These are phyloP conservation scores for Cucurbita argyrosperma DNA, from an alignment of 306 rosid genomes.

Conservation along the genomic window DNA sequence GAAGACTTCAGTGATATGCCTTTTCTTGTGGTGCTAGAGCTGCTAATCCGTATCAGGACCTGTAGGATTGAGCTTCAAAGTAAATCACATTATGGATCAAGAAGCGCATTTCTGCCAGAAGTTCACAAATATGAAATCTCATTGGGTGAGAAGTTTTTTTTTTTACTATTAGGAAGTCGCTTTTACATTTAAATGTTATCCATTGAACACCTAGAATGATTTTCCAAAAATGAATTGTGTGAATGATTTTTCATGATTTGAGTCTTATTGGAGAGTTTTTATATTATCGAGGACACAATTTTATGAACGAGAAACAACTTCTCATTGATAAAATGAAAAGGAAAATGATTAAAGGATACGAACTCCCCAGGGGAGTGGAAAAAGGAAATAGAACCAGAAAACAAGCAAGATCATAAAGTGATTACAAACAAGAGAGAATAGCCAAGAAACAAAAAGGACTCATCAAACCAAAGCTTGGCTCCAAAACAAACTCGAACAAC, in stretches of 20 bases:
- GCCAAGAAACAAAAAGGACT: too few relatives aligned
- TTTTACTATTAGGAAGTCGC: neutral
- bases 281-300: neutral
- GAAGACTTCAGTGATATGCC: neutral
- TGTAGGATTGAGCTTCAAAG: conserved; percentile 25
- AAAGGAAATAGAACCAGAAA: too few relatives aligned
- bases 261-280: neutral
- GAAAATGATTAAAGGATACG: too few relatives aligned
- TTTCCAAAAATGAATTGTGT: neutral
- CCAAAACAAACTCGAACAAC: too few relatives aligned
- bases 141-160: conserved; percentile 33
- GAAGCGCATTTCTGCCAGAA: conserved; percentile 32
- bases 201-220: neutral
- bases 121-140: conserved; percentile 53
- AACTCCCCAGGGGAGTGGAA: too few relatives aligned
- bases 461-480: too few relatives aligned
- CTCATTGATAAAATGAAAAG: too few relatives aligned
- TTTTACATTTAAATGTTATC: neutral
- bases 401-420: too few relatives aligned
- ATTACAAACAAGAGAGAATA: too few relatives aligned
- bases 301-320: too few relatives aligned
- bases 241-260: neutral
- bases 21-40: conserved; percentile 5
- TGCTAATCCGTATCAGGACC: conserved; percentile 15
- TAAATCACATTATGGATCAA: conserved; percentile 43